Percentiles rank a stretch among this genome's conserved stretches.
Evolutionary conservation across 2,329 filamentous ascomycete genomes (phyloP).

Genomic region (Penicillium occitanis): DNA sequence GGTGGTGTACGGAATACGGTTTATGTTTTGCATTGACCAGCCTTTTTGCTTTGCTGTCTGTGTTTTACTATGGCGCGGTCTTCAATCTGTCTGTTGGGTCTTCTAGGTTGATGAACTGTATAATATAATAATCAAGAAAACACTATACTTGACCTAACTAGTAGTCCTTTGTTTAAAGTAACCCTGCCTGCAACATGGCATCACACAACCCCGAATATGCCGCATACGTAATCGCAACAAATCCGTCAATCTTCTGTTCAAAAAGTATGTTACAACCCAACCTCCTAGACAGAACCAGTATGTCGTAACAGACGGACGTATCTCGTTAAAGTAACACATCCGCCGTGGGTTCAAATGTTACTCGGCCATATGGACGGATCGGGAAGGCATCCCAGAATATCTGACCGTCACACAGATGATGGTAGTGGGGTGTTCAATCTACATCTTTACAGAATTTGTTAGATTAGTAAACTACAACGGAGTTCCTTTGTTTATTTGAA

Average conservation of each 20-base stretch:
- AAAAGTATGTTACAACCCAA: background rate
- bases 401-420: background rate
- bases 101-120: background rate
- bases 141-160: background rate
- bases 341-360: background rate
- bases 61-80: background rate
- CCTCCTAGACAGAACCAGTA: background rate
- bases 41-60: background rate
- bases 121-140: background rate
- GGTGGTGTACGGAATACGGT: constrained; percentile 3
- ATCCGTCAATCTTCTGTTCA: background rate
- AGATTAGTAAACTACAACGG: background rate
- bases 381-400: constrained; percentile 23
- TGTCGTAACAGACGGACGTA: background rate
- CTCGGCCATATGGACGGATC: constrained; percentile 15
- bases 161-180: background rate
- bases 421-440: background rate
- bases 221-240: background rate
- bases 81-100: background rate
- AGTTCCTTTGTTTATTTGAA: background rate
- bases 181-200: background rate
- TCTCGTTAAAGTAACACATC: constrained; percentile 5
- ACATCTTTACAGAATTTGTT: background rate
- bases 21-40: background rate
- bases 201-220: background rate